Base-by-base conservation (phyloP, 495 filamentous ascomycete species). In the Penicillium desertorum region DNA sequence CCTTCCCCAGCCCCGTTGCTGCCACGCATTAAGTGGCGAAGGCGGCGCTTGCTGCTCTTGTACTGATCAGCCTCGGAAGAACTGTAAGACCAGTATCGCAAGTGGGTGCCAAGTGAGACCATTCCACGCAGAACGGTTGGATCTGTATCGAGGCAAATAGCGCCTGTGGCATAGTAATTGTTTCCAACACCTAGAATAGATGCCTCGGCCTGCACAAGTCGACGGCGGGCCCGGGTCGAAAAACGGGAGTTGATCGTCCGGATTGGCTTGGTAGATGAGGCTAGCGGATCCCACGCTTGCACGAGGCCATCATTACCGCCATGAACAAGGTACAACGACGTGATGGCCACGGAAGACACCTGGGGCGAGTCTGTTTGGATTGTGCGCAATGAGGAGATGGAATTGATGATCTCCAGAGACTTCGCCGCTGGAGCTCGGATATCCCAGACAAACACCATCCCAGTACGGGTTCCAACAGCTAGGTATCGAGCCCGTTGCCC, bases 301-400 rank as follows among this genome's bases (percentile, higher is more conserved):
- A 98, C 92, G 8, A 98, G 83, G 10, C 94, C 93, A 69, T 98
- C 94, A 61, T 89, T 96, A 43, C 94, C 94, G 27, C 94, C 94
- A 69, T 96, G 91, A 2, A 97, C 87, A 25, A 98, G 71, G 64
- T 93, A 91, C 8, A 98, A 78, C 11, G 92, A 91, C 2, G 92
- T 90, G 20, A 96, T 68, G 6, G 87, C 94, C n/a, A 98, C 71
- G 61, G 84, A 90, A 10, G 93, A 88, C 11, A 98, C 85, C 62
- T 90, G 81, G 1, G 94, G 92, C 0, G 94, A 97, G 23, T 96
- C 91, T 0, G 94, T 98, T 58, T 93, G 84, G 52, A 98, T 96
- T 44, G 89, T 79, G 17, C 90, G 83, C 19, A 96, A 67, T 3
- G 94, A 90, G 10, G 80, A 74, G 3, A 86, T 68, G 16, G 77